Conservation (phyloP, 306 rosid species). For the Medicago ruthenica region DNA sequence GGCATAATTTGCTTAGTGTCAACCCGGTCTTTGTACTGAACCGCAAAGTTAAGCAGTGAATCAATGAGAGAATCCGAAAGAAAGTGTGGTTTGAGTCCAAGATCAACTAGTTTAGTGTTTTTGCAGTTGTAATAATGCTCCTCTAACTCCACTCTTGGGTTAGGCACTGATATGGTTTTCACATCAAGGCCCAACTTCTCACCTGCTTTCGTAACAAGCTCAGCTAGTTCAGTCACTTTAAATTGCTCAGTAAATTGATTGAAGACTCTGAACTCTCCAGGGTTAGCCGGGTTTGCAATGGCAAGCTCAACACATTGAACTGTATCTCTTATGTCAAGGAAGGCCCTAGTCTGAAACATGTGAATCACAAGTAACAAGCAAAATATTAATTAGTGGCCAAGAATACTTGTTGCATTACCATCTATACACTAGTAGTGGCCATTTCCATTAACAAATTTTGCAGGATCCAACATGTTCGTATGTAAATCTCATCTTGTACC, state of each 20-base stretch:
- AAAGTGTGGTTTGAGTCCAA: slow-evolving; percentile 88
- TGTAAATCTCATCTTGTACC: not conserved
- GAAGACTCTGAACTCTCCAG: slow-evolving; percentile 92
- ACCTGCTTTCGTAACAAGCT: slow-evolving; percentile 80
- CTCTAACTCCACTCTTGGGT: slow-evolving; percentile 97
- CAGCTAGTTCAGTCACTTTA: slow-evolving; percentile 84
- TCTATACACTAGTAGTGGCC: not conserved
- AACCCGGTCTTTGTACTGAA: slow-evolving; percentile 77
- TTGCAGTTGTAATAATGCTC: slow-evolving; percentile 97
- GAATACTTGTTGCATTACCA: not conserved
- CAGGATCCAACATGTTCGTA: not conserved
- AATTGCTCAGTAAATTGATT: slow-evolving; percentile 95
- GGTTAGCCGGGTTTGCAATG: slow-evolving; percentile 83
- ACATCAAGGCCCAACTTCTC: slow-evolving; percentile 84
- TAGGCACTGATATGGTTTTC: slow-evolving; percentile 77
- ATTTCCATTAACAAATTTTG: not conserved
- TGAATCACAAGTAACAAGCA: slow-evolving; percentile 26
- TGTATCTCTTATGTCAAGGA: slow-evolving; percentile 95
- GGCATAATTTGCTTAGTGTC: slow-evolving; percentile 96
- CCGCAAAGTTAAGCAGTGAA: slow-evolving; percentile 84
- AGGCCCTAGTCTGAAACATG: slow-evolving; percentile 85
- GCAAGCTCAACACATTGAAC: slow-evolving; percentile 97
- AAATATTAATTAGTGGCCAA: slow-evolving; percentile 29
- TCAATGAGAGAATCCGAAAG: slow-evolving; percentile 95
- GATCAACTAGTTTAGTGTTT: slow-evolving; percentile 87